phyloP scores from a whole-genome alignment of 768 basidiomycete genomes.

The Boletus rufocinnamomeus region DNA sequence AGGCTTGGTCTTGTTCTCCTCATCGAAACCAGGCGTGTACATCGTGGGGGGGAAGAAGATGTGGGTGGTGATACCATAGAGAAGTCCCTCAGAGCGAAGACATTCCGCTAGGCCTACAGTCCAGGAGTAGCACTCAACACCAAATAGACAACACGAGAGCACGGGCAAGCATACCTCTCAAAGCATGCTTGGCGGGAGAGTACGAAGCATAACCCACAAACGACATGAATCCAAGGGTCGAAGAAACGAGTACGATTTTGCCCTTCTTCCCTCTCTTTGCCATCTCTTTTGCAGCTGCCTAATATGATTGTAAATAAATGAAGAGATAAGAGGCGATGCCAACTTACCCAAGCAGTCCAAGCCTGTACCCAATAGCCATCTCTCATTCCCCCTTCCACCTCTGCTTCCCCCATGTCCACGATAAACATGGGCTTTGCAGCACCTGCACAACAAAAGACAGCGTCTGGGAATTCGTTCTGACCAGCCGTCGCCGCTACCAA shows the following conservation, averaged over 20 bases:
- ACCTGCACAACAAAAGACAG: constrained; percentile 81
- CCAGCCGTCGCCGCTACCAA: constrained; percentile 58
- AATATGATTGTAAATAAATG: neutral
- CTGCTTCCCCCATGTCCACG: constrained; percentile 63
- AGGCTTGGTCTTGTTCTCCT: constrained; percentile 79
- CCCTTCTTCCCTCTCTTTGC: constrained; percentile 55
- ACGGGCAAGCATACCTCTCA: constrained; percentile 58
- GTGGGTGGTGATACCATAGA: constrained; percentile 79
- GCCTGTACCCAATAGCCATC: constrained; percentile 41
- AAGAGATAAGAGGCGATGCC: neutral
- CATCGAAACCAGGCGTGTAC: constrained; percentile 70
- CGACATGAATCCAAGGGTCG: constrained; percentile 71
- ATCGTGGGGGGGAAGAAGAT: constrained; percentile 86
- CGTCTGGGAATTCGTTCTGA: constrained; percentile 68
- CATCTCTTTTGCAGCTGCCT: constrained; percentile 73
- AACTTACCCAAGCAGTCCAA: constrained; percentile 49
- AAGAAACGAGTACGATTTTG: constrained; percentile 77
- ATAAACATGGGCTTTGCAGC: constrained; percentile 70
- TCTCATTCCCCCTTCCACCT: constrained; percentile 48
- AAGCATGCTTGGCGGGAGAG: constrained; percentile 81
- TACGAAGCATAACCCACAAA: constrained; percentile 81
- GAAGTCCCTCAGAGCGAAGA: constrained; percentile 73
- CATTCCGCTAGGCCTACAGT: constrained; percentile 76
- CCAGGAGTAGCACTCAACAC: neutral
- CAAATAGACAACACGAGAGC: neutral